Evolutionary conservation across 2,329 filamentous ascomycete species (phyloP).

Genomic region (Diaporthe longicolla): DNA sequence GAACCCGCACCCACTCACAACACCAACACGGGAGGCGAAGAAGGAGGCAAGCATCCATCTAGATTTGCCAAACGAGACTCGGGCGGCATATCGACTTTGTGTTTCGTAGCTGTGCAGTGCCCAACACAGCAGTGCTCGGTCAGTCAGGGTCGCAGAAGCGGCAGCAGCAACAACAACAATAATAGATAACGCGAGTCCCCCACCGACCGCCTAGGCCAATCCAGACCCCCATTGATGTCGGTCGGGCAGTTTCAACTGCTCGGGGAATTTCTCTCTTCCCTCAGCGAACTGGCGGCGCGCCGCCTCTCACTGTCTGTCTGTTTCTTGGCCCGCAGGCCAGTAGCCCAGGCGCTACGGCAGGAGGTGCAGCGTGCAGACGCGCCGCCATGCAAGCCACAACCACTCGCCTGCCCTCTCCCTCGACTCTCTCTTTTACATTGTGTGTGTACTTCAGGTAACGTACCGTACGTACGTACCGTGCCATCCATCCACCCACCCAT

Average conservation of each 20-base stretch:
- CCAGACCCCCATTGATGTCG: neutral
- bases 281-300: neutral
- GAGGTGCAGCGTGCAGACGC: conserved; percentile 41
- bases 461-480: neutral
- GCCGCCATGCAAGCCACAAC: conserved; percentile 18
- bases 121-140: neutral
- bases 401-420: neutral
- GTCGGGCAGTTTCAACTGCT: conserved; percentile 9
- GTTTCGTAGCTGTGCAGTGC: conserved; percentile 2
- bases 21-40: neutral
- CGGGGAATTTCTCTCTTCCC: neutral
- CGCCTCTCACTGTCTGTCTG: neutral
- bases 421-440: neutral
- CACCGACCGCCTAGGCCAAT: conserved; percentile 13
- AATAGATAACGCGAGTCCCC: conserved; percentile 37
- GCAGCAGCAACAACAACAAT: too few relatives aligned
- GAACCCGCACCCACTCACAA: neutral
- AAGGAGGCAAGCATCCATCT: too few relatives aligned
- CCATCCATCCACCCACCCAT: neutral
- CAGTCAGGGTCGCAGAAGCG: neutral
- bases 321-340: conserved; percentile 27
- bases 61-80: conserved; percentile 16
- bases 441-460: neutral
- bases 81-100: neutral
- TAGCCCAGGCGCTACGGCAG: conserved; percentile 38